A percentile compares a stretch with the other conserved stretches of the same genome.
phyloP scores from a whole-genome alignment of 768 basidiomycete species.

The Lactifluus rugatus region DNA sequence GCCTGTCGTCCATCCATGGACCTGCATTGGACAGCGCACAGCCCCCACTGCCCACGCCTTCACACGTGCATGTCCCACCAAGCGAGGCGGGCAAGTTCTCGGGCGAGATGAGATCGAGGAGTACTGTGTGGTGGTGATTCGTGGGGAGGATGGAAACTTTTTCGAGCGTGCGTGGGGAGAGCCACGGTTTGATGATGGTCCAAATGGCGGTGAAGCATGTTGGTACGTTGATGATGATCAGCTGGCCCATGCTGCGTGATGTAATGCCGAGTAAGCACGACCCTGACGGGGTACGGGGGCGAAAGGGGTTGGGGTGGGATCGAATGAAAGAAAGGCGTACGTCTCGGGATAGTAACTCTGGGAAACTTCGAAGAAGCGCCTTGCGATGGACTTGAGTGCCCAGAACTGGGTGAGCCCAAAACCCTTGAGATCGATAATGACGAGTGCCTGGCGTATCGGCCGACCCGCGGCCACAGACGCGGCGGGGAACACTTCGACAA shows the following conservation, averaged over 20 bases:
- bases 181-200: conserved; percentile 59
- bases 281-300: background rate
- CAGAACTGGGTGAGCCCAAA: conserved; percentile 65
- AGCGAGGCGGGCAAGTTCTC: conserved; percentile 52
- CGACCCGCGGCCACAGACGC: conserved; percentile 46
- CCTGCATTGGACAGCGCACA: conserved; percentile 57
- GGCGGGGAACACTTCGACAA: conserved; percentile 59
- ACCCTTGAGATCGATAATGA: conserved; percentile 61
- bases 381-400: conserved; percentile 60
- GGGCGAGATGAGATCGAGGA: conserved; percentile 51
- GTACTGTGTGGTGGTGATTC: conserved; percentile 40
- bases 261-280: background rate
- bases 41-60: conserved; percentile 39
- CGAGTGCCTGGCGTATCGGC: conserved; percentile 42
- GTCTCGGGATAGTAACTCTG: conserved; percentile 75
- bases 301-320: background rate
- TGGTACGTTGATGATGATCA: conserved; percentile 65
- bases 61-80: conserved; percentile 61
- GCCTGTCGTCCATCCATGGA: conserved; percentile 54
- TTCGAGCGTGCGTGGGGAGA: conserved; percentile 59
- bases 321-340: conserved; percentile 30
- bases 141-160: conserved; percentile 59
- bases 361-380: conserved; percentile 58
- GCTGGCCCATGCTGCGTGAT: conserved; percentile 53
- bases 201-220: conserved; percentile 66